phyloP scores from a whole-genome alignment of 495 filamentous ascomycete genomes.

The Melanomma pulvis-pyrius region DNA sequence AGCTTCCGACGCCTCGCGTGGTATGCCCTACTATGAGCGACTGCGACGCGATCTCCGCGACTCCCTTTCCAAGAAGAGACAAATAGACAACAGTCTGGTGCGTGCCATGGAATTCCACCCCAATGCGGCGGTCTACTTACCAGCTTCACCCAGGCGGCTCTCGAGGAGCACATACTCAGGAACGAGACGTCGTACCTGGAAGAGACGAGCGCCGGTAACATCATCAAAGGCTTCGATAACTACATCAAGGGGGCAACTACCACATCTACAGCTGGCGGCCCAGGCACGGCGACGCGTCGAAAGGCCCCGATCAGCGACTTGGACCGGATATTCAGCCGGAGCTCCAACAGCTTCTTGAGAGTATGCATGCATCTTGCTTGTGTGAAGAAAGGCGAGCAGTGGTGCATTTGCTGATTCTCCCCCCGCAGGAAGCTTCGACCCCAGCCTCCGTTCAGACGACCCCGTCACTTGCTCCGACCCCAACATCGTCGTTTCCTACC shows the following conservation, averaged over 20 bases:
- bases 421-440: conserved; percentile 34
- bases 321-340: conserved; percentile 50
- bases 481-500: conserved; percentile 42
- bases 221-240: conserved; percentile 94
- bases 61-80: conserved; percentile 66
- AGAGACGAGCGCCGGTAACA: conserved; percentile 86
- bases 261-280: conserved; percentile 22
- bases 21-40: conserved; percentile 72
- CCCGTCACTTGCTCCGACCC: conserved; percentile 46
- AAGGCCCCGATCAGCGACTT: conserved; percentile 45
- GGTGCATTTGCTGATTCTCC: conserved; percentile 11
- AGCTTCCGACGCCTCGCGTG: conserved; percentile 38
- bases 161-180: conserved; percentile 83
- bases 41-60: conserved; percentile 69
- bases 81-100: conserved; percentile 70
- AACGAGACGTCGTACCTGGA: conserved; percentile 88
- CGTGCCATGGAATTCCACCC: conserved; percentile 12
- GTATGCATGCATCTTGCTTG: conserved; percentile 22
- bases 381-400: no score
- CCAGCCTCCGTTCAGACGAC: conserved; percentile 36
- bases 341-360: conserved; percentile 43
- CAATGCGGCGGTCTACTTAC: background rate
- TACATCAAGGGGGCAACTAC: conserved; percentile 82
- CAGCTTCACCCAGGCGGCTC: conserved; percentile 50
- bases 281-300: conserved; percentile 40